phyloP scores from a whole-genome alignment of 768 basidiomycete species.

The Mycena indigotica region DNA sequence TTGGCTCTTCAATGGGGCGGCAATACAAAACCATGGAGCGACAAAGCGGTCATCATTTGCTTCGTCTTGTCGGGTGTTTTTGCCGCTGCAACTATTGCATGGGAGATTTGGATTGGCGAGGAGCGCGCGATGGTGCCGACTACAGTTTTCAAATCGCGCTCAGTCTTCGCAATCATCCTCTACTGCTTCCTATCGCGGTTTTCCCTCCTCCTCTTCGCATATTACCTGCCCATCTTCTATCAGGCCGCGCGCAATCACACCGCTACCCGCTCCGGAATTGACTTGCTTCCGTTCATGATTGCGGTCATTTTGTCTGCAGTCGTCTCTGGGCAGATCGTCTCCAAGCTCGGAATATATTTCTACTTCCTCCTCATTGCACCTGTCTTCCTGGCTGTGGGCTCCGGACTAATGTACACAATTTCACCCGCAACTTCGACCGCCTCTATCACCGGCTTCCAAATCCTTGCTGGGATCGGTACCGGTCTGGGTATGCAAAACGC shows the following conservation, averaged over 20 bases:
- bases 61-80: conserved; percentile 1
- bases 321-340: neutral
- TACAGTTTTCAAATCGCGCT: neutral
- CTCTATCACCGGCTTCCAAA: conserved; percentile 6
- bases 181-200: neutral
- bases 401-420: conserved; percentile 12
- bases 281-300: conserved; percentile 26
- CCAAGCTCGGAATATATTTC: neutral
- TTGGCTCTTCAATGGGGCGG: conserved; percentile 49
- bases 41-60: conserved; percentile 14
- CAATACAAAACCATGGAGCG: conserved; percentile 41
- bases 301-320: conserved; percentile 13
- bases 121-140: neutral
- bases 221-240: conserved; percentile 24
- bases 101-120: neutral
- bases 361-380: conserved; percentile 17
- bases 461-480: conserved; percentile 9
- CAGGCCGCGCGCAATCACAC: conserved; percentile 24
- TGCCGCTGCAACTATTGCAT: neutral
- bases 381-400: conserved; percentile 20
- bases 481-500: conserved; percentile 16
- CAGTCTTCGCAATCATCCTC: neutral
- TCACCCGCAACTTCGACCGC: neutral
- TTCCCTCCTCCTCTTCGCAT: neutral
- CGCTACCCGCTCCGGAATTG: conserved; percentile 23